These are phyloP conservation scores for Colletotrichum theobromicola DNA, from an alignment of 2,329 filamentous ascomycete species.

Conservation along the genomic window DNA sequence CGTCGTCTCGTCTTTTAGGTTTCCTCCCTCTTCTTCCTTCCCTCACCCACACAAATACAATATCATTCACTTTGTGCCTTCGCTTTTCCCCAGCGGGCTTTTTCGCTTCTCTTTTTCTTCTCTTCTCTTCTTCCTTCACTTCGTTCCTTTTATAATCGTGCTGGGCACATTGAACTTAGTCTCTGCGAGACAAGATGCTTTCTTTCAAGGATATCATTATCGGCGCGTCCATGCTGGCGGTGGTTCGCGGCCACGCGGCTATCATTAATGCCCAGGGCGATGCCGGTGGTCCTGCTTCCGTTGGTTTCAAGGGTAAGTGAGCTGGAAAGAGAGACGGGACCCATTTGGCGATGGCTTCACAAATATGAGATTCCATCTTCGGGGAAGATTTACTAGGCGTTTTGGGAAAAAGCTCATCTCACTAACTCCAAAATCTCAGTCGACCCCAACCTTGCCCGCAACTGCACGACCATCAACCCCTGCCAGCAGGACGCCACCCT, in stretches of 20 bases:
- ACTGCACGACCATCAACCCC: constrained; percentile 67
- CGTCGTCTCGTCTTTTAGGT: constrained; percentile 15
- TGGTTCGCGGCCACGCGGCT: constrained; percentile 49
- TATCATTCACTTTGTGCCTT: constrained; percentile 2
- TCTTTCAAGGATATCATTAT: constrained; percentile 37
- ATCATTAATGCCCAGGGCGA: constrained; percentile 52
- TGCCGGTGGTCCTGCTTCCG: constrained; percentile 48
- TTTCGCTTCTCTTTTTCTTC: constrained; percentile 23
- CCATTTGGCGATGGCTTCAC: background rate
- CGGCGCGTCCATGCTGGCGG: constrained; percentile 36
- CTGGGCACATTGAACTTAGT: constrained; percentile 23
- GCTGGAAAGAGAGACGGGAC: background rate
- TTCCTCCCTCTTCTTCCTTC: background rate
- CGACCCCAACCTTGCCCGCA: constrained; percentile 60
- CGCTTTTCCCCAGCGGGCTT: constrained; percentile 24
- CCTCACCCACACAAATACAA: background rate
- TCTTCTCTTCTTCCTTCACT: constrained; percentile 29
- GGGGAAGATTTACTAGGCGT: background rate
- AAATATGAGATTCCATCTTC: background rate
- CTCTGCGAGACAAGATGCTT: constrained; percentile 37
- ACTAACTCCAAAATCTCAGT: constrained; percentile 38
- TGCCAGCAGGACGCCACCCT: constrained; percentile 71
- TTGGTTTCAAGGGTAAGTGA: constrained; percentile 52
- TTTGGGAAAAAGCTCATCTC: background rate
- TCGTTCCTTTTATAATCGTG: constrained; percentile 29